These are phyloP conservation scores for Nitzschia palea DNA, from an alignment of 108 stramenopile genomes.

Conservation along the genomic window DNA sequence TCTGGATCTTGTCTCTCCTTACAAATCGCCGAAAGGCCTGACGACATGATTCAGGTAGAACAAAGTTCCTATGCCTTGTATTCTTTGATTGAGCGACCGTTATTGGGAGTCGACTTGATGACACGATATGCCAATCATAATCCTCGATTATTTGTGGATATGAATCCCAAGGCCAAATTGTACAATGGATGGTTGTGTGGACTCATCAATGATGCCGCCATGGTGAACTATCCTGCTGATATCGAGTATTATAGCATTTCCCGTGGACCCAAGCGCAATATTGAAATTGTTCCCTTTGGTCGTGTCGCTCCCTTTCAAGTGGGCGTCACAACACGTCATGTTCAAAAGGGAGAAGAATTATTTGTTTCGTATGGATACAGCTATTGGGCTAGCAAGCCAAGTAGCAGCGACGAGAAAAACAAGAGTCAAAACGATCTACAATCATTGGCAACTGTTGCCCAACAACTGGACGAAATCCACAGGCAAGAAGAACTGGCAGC, in stretches of 20 bases:
- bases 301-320: conserved; percentile 7
- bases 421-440: no score
- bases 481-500: no score
- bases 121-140: neutral
- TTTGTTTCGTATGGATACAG: conserved; percentile 20
- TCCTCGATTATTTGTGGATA: conserved; percentile 3
- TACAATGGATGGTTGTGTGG: conserved; percentile 5
- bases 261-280: neutral
- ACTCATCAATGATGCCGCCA: conserved; percentile 11
- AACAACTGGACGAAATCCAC: no score
- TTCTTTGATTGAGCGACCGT: neutral
- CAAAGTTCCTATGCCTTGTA: conserved; percentile 1
- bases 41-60: conserved; percentile 6
- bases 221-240: neutral
- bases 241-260: neutral
- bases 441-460: no score
- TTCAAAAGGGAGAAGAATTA: conserved; percentile 11
- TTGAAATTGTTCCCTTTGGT: conserved; percentile 18
- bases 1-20: neutral
- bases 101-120: neutral
- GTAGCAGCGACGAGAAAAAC: no score
- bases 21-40: neutral
- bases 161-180: neutral
- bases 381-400: no score
- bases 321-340: conserved; percentile 1